Percentiles rank a stretch among this genome's conserved stretches.
These are phyloP conservation scores for Areca catechu DNA, from an alignment of 176 grass and related monocot genomes.

Conservation along the genomic window DNA sequence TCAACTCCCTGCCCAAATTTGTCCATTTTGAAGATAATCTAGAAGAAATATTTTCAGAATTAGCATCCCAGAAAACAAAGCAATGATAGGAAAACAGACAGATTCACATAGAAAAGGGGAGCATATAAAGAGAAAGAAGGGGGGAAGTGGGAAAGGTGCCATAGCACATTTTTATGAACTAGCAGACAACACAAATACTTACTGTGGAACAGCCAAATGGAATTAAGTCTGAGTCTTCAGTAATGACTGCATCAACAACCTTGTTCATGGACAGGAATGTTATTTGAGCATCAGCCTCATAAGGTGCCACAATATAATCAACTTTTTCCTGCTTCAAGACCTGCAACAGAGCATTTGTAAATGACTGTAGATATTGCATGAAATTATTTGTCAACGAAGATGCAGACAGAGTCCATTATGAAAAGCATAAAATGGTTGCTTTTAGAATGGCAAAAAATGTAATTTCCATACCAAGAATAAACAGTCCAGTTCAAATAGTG, in stretches of 20 bases:
- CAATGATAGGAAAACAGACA: neutral
- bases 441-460: too few relatives aligned
- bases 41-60: conserved; percentile 15
- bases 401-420: too few relatives aligned
- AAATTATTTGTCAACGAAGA: too few relatives aligned
- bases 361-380: too few relatives aligned
- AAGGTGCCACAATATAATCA: conserved; percentile 94
- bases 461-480: too few relatives aligned
- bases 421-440: too few relatives aligned
- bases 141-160: too few relatives aligned
- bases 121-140: too few relatives aligned
- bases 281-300: conserved; percentile 98
- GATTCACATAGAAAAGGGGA: neutral
- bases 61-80: conserved; percentile 6
- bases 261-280: conserved; percentile 90
- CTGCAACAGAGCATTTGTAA: conserved; percentile 31
- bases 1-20: conserved; percentile 96
- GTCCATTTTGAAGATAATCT: conserved; percentile 99
- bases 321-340: conserved; percentile 81
- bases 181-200: conserved; percentile 16
- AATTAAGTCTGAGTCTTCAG: conserved; percentile 92
- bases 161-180: too few relatives aligned
- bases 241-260: conserved; percentile 92
- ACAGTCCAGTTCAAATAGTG: too few relatives aligned
- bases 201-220: conserved; percentile 98